Conservation (phyloP, 129 eudicot genomes). For the Helianthus tuberosus region DNA sequence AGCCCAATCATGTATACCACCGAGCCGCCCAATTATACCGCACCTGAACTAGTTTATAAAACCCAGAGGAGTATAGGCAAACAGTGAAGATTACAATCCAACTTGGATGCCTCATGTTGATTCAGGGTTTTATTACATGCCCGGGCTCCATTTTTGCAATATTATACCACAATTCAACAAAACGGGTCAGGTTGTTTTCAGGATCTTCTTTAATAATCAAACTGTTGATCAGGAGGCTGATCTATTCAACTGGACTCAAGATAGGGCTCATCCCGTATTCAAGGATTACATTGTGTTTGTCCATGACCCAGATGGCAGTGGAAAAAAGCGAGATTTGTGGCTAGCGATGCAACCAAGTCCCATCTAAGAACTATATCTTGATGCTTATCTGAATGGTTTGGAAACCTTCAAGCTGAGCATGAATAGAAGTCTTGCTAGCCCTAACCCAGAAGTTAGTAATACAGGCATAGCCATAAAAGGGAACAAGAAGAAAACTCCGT, state of each 20-base stretch:
- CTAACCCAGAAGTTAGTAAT: constrained; percentile 25
- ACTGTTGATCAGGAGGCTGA: constrained; percentile 27
- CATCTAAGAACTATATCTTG: neutral
- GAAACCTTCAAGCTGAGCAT: constrained; percentile 47
- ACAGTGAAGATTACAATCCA: neutral
- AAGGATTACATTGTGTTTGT: constrained; percentile 31
- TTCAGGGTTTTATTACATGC: constrained; percentile 41
- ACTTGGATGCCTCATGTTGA: constrained; percentile 42
- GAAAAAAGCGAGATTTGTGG: constrained; percentile 26
- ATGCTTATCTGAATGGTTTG: constrained; percentile 46
- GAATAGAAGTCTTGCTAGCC: constrained; percentile 25
- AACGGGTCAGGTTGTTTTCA: constrained; percentile 6
- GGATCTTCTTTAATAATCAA: constrained; percentile 33
- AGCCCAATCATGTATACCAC: constrained; percentile 26
- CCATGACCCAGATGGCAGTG: neutral
- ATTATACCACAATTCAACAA: constrained; percentile 6
- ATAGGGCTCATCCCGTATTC: constrained; percentile 22
- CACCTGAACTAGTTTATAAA: constrained; percentile 26
- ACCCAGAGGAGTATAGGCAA: constrained; percentile 28
- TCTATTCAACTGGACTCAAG: constrained; percentile 22
- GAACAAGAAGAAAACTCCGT: neutral
- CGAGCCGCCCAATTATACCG: constrained; percentile 16
- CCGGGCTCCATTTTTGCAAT: constrained; percentile 51
- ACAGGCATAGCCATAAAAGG: neutral
- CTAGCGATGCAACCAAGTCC: constrained; percentile 20